Percentiles rank a stretch among this genome's conserved stretches.
Conservation (phyloP, 148 eudicot species). For the Cornus controversa region DNA sequence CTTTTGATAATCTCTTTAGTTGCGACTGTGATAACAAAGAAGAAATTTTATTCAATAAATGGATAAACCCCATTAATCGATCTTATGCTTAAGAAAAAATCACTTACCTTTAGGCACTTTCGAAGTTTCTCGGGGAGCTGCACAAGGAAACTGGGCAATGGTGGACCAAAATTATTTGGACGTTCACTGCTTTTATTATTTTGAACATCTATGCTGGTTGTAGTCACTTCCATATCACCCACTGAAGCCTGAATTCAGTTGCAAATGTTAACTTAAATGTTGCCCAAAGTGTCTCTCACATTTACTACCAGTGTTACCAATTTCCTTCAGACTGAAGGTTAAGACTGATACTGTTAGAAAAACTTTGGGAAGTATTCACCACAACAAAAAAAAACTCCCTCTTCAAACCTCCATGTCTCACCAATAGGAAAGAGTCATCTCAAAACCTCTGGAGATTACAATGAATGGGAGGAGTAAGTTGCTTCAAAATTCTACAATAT, state of each 20-base stretch:
- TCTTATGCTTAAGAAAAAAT: constrained; percentile 2
- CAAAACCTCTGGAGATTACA: no score
- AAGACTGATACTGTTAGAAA: background rate
- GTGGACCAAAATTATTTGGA: constrained; percentile 33
- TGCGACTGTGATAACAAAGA: constrained; percentile 43
- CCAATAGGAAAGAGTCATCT: no score
- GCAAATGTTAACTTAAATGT: background rate
- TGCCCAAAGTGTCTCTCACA: background rate
- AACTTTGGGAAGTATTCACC: no score
- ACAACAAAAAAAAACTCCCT: no score
- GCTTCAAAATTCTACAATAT: no score
- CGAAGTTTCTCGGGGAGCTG: constrained; percentile 54
- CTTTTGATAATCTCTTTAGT: constrained; percentile 30
- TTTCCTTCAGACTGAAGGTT: background rate
- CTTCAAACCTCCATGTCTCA: no score
- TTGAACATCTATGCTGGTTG: constrained; percentile 17
- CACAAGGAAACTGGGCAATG: constrained; percentile 41
- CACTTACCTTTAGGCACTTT: constrained; percentile 50
- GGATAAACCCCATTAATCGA: background rate
- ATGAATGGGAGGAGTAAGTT: no score
- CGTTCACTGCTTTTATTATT: constrained; percentile 22
- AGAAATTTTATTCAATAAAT: background rate
- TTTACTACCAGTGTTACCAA: background rate
- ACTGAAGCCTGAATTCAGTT: constrained; percentile 30
- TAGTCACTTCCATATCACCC: constrained; percentile 40